Evolutionary conservation across 2,329 filamentous ascomycete genomes (phyloP), one percentile per base, ranked within the genome.

Genomic region (Exserohilum rostratum): DNA sequence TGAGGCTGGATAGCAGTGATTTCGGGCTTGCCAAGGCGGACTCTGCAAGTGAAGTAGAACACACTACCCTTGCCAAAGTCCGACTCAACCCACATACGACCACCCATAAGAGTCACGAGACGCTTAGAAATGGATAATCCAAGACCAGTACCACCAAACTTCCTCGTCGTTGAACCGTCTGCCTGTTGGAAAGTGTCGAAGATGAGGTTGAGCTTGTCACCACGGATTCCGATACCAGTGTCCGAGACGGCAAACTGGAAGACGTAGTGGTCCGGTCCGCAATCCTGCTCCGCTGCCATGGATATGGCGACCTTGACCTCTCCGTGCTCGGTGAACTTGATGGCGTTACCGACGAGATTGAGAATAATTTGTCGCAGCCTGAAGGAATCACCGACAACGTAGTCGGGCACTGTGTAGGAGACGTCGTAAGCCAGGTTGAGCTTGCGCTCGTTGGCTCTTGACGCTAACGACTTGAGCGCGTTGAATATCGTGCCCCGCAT

Each of bases 131-230:
- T 98, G 13, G 93, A 97, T 22, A 98, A 79, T 64, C 93, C 93
- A 9, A 98, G 85, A 65, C 93, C 93, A 6, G 95, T 98, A 66
- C 93, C 93, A 67, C 93, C 93, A 74, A 98, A 98, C 73, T 96
- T 95, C 66, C 93, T 86, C 1, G 93, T 98, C 75, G 96, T 98
- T 30, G 93, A 97, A 33, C 93, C 93, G 73, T 98, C 95, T 17
- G 95, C 95, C 79, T 98, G 95, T 76, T 97, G 93, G 86, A 98
- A 98, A 0, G 93, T 98, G 78, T 98, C 95, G 77, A 99, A 98
- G 72, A 99, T 98, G 62, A 98, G 82, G 72, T 96, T 92, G 48
- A 98, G 85, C 79, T 98, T 98, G 78, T 98, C 93, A 61, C 90
- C 86, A 68, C 93, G 91, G 67, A 98, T 98, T 68, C 95, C 95